Base-by-base conservation (phyloP, 2,329 filamentous ascomycete genomes). In the Alternaria brassicicola region DNA sequence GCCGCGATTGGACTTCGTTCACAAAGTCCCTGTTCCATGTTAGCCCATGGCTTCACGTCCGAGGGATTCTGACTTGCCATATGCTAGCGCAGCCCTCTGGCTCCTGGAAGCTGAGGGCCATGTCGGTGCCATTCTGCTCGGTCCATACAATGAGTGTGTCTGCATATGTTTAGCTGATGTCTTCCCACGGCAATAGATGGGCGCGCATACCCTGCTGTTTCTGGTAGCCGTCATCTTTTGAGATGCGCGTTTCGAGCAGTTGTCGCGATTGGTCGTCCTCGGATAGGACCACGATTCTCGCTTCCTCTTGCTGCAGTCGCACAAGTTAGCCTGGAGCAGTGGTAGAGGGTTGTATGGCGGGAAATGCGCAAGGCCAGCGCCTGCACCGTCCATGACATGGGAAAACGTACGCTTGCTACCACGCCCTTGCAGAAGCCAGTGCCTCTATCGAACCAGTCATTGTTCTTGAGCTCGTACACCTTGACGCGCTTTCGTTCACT, bases 131-230 rank as follows among this genome's bases (percentile, higher is more conserved):
- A 80, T 89, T 95, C 59, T 88, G 86, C 76, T 98, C 95, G 36
- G 94, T 97, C 95, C 95, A 99, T 61, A 99, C 93, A 62, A 99
- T 98, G 61, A 99, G 86, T 3, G 95, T 99, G 78, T 98, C 94
- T 96, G 78, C 53, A 35, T 41, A 67, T 47, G 69, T 28, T 75
- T 54, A 73, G 70, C 62, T 28, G 45, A 28, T 25, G 54, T 39
- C 15, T 12, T 23, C 42, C 33, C 10, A 30, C 35, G 21, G 31
- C 38, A 8, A 15, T 33, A 35, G 23, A 33, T 39, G 55, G 49
- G 52, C 52, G 52, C 52, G 76, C 81, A 71, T 85, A 89, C 92
- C 92, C 89, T 98, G 94, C 78, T 99, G 95, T 80, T 97, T 97
- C 80, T 98, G 93, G 76, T 98, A 98, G 59, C 91, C 91, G 86